Evolutionary conservation across 768 basidiomycete species (phyloP).

Genomic region (Holtermannia corniformis): DNA sequence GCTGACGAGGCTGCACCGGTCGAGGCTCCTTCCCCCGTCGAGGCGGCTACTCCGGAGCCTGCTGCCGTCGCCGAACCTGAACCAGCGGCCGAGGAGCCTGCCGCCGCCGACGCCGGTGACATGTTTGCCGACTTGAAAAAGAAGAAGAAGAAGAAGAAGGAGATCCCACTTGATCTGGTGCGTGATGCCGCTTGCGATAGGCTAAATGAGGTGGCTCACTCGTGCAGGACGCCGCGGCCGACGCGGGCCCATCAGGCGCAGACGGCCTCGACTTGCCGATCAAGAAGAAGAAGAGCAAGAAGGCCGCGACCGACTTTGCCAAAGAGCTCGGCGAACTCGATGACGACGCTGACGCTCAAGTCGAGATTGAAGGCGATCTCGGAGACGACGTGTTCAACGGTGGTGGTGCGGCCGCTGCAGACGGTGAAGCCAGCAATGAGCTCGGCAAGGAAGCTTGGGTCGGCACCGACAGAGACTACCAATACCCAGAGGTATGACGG

Average conservation of each 20-base stretch:
- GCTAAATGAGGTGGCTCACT: not conserved
- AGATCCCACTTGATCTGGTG: constrained; percentile 42
- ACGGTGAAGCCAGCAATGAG: constrained; percentile 63
- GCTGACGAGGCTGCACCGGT: constrained; percentile 22
- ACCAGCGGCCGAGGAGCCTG: constrained; percentile 11
- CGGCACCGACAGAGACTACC: constrained; percentile 85
- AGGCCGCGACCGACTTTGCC: constrained; percentile 61
- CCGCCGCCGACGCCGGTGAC: constrained; percentile 55
- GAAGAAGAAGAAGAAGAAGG: constrained; percentile 76
- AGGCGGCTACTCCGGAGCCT: not conserved
- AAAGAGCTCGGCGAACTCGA: constrained; percentile 45
- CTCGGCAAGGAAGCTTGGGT: constrained; percentile 60
- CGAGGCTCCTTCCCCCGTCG: constrained; percentile 1
- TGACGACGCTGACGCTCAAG: constrained; percentile 46
- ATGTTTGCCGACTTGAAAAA: constrained; percentile 88
- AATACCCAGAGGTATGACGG: constrained; percentile 74
- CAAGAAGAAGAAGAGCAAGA: constrained; percentile 55
- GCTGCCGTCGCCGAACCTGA: constrained; percentile 5
- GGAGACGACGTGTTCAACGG: constrained; percentile 71
- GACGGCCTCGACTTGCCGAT: constrained; percentile 34
- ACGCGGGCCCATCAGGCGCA: constrained; percentile 10
- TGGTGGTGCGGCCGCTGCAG: constrained; percentile 49
- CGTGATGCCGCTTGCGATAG: constrained; percentile 3
- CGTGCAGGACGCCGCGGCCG: constrained; percentile 10
- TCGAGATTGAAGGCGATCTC: constrained; percentile 52